Percentiles rank a stretch among this genome's conserved stretches.
These are phyloP conservation scores for Sinapis alba DNA, from an alignment of 441 rosid genomes.

Conservation along the genomic window DNA sequence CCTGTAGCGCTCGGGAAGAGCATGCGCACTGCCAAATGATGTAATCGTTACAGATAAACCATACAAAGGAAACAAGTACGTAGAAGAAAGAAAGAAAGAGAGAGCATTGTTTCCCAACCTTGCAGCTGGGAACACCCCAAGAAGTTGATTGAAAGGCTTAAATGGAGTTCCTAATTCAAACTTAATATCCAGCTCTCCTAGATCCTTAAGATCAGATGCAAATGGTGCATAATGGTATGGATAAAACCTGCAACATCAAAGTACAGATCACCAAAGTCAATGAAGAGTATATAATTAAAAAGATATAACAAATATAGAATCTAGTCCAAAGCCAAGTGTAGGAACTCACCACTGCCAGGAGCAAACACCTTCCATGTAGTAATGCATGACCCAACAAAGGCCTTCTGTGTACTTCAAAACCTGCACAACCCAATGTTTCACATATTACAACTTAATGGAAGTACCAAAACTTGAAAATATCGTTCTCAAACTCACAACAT, in stretches of 20 bases:
- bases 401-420: constrained; percentile 91
- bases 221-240: constrained; percentile 99
- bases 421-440: constrained; percentile 46
- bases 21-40: constrained; percentile 78
- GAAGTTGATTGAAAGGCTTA: constrained; percentile 92
- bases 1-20: constrained; percentile 84
- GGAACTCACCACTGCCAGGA: constrained; percentile 96
- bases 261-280: background rate
- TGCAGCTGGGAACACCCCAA: constrained; percentile 98
- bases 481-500: constrained; percentile 74
- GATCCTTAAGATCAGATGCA: constrained; percentile 95
- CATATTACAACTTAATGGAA: no score
- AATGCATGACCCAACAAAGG: constrained; percentile 98
- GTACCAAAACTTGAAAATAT: no score
- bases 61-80: background rate
- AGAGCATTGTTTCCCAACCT: constrained; percentile 50
- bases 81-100: constrained; percentile 8
- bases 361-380: constrained; percentile 98
- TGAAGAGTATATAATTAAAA: background rate
- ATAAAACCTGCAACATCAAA: constrained; percentile 75
- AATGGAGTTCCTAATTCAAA: constrained; percentile 90
- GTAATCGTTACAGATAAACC: background rate
- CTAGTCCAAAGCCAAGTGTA: constrained; percentile 7
- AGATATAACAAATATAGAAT: background rate
- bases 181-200: constrained; percentile 68